Base-by-base conservation (phyloP, 441 rosid species). In the Cnidoscolus chayamansa region DNA sequence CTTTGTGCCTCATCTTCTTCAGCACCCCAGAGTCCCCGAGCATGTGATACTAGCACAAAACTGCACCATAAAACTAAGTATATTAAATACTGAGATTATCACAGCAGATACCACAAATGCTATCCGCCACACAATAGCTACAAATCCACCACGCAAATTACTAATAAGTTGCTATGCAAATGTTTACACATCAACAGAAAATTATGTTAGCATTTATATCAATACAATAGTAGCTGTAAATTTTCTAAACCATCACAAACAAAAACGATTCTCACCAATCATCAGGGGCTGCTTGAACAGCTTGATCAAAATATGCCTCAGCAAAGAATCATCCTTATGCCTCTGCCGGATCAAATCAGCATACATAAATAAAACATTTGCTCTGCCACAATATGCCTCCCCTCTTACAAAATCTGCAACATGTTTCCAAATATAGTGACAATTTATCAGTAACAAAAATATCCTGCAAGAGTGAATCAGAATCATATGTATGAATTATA, bases 11-110 rank as follows among this genome's bases (percentile, higher is more conserved):
- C 86, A 7, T 80, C 89, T 49, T 88, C 85, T 20, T 81, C 85
- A 31, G 90, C 80, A 67, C 89, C 96, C 98, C 98, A 93, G 7
- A 93, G 96, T 76, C 89, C 91, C 49, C 87, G 79, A 16, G 94
- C 96, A 78, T 91, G 89, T 0, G 97, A 91, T 68, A 97, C 98
- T 62, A 89, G 80, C 35, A 91, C 94, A 75, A 80, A 87, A 72
- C 98, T 93, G 85, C 79, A 84, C 47, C 83, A 83, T 13, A 25
- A 76, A 67, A 68, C 63, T 78, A 31, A 48, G 10, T 10, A 48
- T 30, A 1, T 48, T 25, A 25, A 25, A 25, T 25, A 25, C 25
- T 25, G 25, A 0, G 0, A 48, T 12, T 30, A 63, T 8, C n/a
- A 59, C 2, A 66, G 4, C 55, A 19, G 60, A 54, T 43, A 45